Base-by-base conservation (phyloP, 805 yeast species). In the Kluyveromyces nonfermentans region DNA sequence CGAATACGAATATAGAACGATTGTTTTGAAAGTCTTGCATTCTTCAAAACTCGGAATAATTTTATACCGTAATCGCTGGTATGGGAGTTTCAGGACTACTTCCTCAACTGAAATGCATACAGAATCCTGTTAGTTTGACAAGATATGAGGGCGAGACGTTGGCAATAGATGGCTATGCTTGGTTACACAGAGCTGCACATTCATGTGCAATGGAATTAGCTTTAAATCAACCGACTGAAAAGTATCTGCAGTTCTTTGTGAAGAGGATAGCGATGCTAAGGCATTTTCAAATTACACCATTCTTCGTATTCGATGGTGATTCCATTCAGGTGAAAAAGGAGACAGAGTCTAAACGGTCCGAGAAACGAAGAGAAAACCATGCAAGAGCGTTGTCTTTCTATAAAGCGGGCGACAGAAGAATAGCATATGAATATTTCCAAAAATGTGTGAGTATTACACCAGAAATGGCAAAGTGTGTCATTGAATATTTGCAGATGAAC, bases 131-230 rank as follows among this genome's bases (percentile, higher is more conserved):
- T 1, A 64, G 80, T 1, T 64, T 89, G 37, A 72, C 74, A 44
- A 65, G 74, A 31, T 85, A 78, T 59, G 64, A 77, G 12, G 96
- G 96, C 1, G 72, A 80, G 54, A 78, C 84, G 0, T 65, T 89
- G 35, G 99, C 95, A 0, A 81, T 93, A n/a, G 99, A 93, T 59
- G 89, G 95, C 0, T 93, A 87, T 57, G 88, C 96, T 1, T 93
- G 99, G 99, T 74, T 93, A 5, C 99, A 93, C 63, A 76, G 85
- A 50, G 89, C 93, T 4, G 80, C 85, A 3, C 74, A 81, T 41
- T 69, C 86, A 15, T 89, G 97, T 63, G 84, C 97, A 0, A 77
- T 74, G 63, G 96, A 93, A 40, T 66, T 93, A 38, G 86, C 87
- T 7, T 68, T 75, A 41, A 85, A 77, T 9, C 62, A 65, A 41